These are phyloP conservation scores for Monosporascus cannonballus DNA, from an alignment of 2,329 filamentous ascomycete species.

Conservation along the genomic window DNA sequence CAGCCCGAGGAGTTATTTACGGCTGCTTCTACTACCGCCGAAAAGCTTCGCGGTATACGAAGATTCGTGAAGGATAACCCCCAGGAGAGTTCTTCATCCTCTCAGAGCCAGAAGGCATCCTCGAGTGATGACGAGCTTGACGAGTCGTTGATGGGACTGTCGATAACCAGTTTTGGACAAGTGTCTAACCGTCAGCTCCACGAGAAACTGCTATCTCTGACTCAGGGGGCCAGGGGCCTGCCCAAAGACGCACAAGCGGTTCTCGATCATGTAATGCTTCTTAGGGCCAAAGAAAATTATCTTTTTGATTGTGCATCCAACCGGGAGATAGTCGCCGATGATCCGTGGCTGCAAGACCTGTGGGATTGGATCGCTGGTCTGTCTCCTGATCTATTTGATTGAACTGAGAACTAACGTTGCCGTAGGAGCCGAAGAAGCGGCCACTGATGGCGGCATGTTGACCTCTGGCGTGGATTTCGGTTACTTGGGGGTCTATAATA, in stretches of 20 bases:
- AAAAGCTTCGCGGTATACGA: slow-evolving; percentile 44
- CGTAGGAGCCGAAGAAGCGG: slow-evolving; percentile 56
- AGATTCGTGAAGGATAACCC: slow-evolving; percentile 23
- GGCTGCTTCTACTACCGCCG: slow-evolving; percentile 36
- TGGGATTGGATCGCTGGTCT: slow-evolving; percentile 70
- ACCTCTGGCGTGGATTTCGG: slow-evolving; percentile 63
- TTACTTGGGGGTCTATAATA: slow-evolving; percentile 65
- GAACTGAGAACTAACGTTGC: slow-evolving; percentile 7
- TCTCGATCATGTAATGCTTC: slow-evolving; percentile 52
- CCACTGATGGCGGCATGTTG: slow-evolving; percentile 64
- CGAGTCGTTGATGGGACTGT: slow-evolving; percentile 29
- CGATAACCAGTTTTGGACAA: slow-evolving; percentile 29
- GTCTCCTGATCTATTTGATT: slow-evolving; percentile 18
- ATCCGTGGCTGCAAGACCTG: slow-evolving; percentile 69
- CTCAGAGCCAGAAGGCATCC: slow-evolving; percentile 9
- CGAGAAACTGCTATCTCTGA: slow-evolving; percentile 44
- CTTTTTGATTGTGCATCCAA: slow-evolving; percentile 61
- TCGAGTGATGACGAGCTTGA: slow-evolving; percentile 17
- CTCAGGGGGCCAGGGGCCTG: slow-evolving; percentile 38
- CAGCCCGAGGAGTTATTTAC: slow-evolving; percentile 36
- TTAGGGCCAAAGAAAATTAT: slow-evolving; percentile 56
- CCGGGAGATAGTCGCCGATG: slow-evolving; percentile 59
- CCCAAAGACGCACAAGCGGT: slow-evolving; percentile 45
- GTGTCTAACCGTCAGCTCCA: slow-evolving; percentile 51
- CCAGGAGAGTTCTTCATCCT: slow-evolving; percentile 7